phyloP scores from a whole-genome alignment of 1,284 basidiomycete species.

The Boletus austroedulis region DNA sequence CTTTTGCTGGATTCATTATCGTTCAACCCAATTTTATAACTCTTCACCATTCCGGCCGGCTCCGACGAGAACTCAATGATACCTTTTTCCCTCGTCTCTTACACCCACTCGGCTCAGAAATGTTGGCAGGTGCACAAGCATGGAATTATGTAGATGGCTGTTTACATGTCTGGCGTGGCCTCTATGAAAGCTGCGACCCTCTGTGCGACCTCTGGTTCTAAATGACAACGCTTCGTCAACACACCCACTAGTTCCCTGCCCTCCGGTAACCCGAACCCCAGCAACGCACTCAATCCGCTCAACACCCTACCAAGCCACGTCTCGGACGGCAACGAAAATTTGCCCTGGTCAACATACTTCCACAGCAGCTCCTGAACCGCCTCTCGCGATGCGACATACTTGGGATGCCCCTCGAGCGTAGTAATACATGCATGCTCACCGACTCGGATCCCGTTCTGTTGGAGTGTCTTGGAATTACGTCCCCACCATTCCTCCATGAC shows the following conservation, averaged over 20 bases:
- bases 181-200: constrained; percentile 26
- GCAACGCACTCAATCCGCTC: constrained; percentile 17
- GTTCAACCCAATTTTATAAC: no score
- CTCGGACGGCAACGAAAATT: constrained; percentile 33
- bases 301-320: constrained; percentile 26
- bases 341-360: constrained; percentile 23
- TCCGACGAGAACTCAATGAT: constrained; percentile 46
- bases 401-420: constrained; percentile 19
- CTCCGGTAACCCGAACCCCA: constrained; percentile 16
- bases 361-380: constrained; percentile 15
- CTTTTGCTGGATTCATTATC: constrained; percentile 72
- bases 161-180: constrained; percentile 6
- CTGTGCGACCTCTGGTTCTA: constrained; percentile 24
- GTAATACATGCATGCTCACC: constrained; percentile 33
- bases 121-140: constrained; percentile 3
- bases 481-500: constrained; percentile 36
- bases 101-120: constrained; percentile 2
- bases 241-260: constrained; percentile 19
- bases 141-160: neutral
- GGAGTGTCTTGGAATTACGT: constrained; percentile 23
- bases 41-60: no score
- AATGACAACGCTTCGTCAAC: constrained; percentile 26
- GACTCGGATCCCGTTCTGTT: constrained; percentile 21
- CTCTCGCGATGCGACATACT: constrained; percentile 19
- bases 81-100: constrained; percentile 3